Evolutionary conservation across 768 basidiomycete species (phyloP), one percentile per base, ranked within the genome.

Genomic region (Mycena capillaripes): DNA sequence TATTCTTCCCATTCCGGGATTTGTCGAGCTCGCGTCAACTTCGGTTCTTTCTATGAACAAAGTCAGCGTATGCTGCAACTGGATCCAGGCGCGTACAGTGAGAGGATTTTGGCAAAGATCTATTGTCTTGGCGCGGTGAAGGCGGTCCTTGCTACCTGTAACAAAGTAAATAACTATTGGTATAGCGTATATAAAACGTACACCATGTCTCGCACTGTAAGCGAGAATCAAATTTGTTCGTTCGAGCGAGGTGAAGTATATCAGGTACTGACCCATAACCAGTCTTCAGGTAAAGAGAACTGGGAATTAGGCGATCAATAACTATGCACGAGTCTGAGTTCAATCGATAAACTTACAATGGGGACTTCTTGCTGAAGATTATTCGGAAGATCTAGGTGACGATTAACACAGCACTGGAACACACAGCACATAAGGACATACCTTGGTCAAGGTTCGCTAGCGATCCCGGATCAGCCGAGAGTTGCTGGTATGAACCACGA

Each of bases 1-100:
- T 98, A 99, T 58, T 90, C 89, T 73, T 97, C 96, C 98, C 98
- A 99, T 79, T 99, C 98, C 0, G 98, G 97, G 62, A 99, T 98
- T 77, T 96, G 92, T 42, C 97, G 90, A 4, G 98, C 98, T 27
- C 98, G 91, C 4, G 92, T 89, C 7, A 99, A 88, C 81, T 99
- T 99, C 7, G 97, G 97, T 79, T 99, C 98, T 92, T 99, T 98
- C 95, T 98, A 84, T 79, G 65, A 19, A 27, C n/a, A 40, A 58
- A 27, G 56, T 64, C 53, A 44, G 19, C 71, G 50, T 19, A 36
- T 30, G 9, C 73, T 23, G 48, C 38, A 53, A 52, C n/a, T 36
- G 42, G 38, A 16, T 29, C 38, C 29, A n/a, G 29, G 14, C 30
- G 85, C 91, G 71, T 63, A 97, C 96, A 56, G 97, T 98, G 60